phyloP scores from a whole-genome alignment of 108 stramenopile genomes.

The Mediolabrus comicus region DNA sequence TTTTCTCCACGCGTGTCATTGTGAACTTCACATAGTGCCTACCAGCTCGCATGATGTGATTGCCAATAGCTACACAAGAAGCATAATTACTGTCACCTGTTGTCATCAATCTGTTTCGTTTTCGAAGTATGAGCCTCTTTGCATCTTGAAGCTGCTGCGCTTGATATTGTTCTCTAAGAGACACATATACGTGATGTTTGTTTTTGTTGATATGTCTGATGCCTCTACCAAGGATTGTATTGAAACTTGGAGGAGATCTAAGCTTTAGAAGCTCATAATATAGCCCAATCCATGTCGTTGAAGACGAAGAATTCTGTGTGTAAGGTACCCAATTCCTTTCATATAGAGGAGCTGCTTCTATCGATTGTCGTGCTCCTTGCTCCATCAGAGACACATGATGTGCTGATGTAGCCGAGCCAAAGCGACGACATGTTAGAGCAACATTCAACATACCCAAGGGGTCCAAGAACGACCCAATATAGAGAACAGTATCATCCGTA shows the following conservation, averaged over 20 bases:
- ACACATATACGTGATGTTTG: background rate
- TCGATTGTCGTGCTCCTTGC: background rate
- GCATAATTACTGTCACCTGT: background rate
- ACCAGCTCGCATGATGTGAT: background rate
- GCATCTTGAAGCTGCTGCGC: background rate
- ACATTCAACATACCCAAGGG: background rate
- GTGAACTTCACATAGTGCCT: background rate
- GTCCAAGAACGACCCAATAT: background rate
- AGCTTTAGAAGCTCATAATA: background rate
- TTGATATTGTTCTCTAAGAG: background rate
- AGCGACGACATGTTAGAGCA: constrained; percentile 3
- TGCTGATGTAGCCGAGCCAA: background rate
- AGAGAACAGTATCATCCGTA: background rate
- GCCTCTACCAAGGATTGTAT: background rate
- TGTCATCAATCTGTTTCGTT: background rate
- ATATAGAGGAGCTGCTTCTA: background rate
- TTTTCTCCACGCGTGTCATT: background rate
- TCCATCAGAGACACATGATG: background rate
- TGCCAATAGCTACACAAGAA: background rate
- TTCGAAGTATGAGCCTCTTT: background rate
- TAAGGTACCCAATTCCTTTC: background rate
- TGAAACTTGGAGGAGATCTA: background rate
- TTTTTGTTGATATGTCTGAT: background rate
- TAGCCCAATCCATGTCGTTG: background rate
- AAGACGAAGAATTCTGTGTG: background rate